phyloP scores from a whole-genome alignment of 345 rosid species.

The Sonneratia caseolaris region DNA sequence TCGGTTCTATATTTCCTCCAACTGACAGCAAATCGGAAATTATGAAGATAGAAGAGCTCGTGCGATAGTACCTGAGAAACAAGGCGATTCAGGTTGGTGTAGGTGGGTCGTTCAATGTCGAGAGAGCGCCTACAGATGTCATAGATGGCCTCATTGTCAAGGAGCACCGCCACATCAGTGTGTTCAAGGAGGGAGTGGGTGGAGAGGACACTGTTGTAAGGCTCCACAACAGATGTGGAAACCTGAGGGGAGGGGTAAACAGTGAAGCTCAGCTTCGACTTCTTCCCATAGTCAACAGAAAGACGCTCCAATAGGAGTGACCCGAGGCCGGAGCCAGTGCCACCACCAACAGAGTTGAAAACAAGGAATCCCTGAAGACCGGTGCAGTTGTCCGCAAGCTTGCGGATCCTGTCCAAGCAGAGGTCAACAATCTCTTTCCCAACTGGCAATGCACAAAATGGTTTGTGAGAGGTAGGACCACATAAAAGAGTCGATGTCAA shows the following conservation, averaged over 20 bases:
- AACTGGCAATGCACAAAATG: slow-evolving; percentile 4
- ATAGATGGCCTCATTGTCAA: slow-evolving; percentile 14
- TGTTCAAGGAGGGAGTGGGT: slow-evolving; percentile 18
- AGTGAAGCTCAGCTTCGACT: slow-evolving; percentile 17
- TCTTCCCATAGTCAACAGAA: slow-evolving; percentile 11
- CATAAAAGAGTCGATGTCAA: neutral
- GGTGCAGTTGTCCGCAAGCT: slow-evolving; percentile 24
- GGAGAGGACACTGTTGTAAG: slow-evolving; percentile 17
- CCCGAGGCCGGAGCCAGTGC: slow-evolving; percentile 22
- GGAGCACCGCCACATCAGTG: slow-evolving; percentile 18
- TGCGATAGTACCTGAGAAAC: slow-evolving; percentile 15
- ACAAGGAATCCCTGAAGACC: slow-evolving; percentile 23
- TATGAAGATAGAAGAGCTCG: neutral
- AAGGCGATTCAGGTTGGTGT: slow-evolving; percentile 20
- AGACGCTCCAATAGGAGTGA: slow-evolving; percentile 16
- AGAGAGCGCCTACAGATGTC: slow-evolving; percentile 22
- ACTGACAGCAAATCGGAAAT: neutral
- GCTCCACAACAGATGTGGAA: slow-evolving; percentile 20
- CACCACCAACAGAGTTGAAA: slow-evolving; percentile 19
- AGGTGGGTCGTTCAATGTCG: slow-evolving; percentile 20
- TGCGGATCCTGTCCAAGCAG: slow-evolving; percentile 22
- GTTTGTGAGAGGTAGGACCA: neutral
- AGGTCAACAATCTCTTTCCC: slow-evolving; percentile 23
- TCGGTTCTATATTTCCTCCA: neutral
- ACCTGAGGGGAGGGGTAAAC: slow-evolving; percentile 22